phyloP scores from a whole-genome alignment of 148 eudicot genomes.

The Simmondsia chinensis region DNA sequence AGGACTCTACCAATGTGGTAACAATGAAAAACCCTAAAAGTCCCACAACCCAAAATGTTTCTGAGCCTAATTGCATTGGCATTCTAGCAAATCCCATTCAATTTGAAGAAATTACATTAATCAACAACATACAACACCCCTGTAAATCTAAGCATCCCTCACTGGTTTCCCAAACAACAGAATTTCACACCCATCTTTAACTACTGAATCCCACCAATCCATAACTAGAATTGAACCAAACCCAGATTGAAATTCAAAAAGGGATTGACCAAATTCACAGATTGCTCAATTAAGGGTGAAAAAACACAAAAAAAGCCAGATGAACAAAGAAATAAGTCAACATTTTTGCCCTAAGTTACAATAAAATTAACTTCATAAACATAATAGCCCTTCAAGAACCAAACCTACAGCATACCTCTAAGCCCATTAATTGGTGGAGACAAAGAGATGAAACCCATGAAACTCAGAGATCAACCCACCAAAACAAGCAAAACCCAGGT shows the following conservation, averaged over 20 bases:
- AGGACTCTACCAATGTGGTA: constrained; percentile 16
- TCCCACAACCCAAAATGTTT: constrained; percentile 22
- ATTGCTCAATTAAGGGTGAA: too few species aligned
- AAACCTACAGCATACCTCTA: constrained; percentile 19
- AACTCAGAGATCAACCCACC: constrained; percentile 4
- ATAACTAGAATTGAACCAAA: too few species aligned
- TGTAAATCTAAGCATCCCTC: constrained; percentile 1
- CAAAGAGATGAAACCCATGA: constrained; percentile 14
- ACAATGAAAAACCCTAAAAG: constrained; percentile 22
- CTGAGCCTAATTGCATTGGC: constrained; percentile 18
- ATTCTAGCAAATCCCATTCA: constrained; percentile 23
- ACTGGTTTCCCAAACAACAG: too few species aligned
- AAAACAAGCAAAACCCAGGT: constrained; percentile 8
- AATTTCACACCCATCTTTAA: too few species aligned
- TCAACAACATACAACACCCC: constrained; percentile 1
- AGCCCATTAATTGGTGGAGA: constrained; percentile 14
- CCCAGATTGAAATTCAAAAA: too few species aligned
- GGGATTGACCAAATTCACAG: too few species aligned
- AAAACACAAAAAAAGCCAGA: too few species aligned
- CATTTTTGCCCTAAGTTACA: neutral
- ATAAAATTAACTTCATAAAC: neutral
- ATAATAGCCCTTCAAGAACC: constrained; percentile 1
- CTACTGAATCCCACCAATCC: too few species aligned
- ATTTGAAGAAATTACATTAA: constrained; percentile 4
- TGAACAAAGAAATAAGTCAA: neutral